Base-by-base conservation (phyloP, 768 basidiomycete species). In the Trichaptum fuscoviolaceum region DNA sequence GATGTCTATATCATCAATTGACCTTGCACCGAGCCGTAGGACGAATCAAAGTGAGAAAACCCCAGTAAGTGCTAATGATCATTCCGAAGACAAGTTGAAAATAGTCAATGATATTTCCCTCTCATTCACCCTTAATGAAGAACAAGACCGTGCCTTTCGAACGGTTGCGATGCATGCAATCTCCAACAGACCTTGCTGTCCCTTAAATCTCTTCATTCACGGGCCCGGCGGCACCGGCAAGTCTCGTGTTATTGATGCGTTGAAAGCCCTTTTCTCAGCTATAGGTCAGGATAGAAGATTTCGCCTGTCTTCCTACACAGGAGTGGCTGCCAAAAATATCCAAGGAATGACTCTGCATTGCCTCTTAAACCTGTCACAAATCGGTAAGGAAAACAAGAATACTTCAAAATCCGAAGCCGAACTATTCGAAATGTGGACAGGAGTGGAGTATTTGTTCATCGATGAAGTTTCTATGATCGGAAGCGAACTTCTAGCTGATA, bases 221-320 rank as follows among this genome's bases (percentile, higher is more conserved):
- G 81, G 81, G 0, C 65, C 80, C 1, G 80, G 77, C 7, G 81
- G 82, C 1, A 82, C 81, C 3, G 81, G 82, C 0, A 84, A 82
- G 71, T 78, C 77, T 0, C 64, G 73, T 20, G 77, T 82, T 0
- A 76, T 83, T 1, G 66, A 75, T 57, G 78, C 79, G 0, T 17
- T 82, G 0, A 70, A 69, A 24, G 71, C 73, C 1, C 78, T 77
- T 58, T 81, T 81, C 68, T 36, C 58, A 0, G 1, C 35, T 0
- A 17, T 67, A 9, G 62, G 68, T 0, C 67, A 81, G 58, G 17
- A 10, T 0, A 64, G 73, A 0, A 64, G 75, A 7, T 74, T 81
- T 30, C 65, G 75, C 0, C 64, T 79, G 0, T 60, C 73, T 12
- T 74, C 79, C 0, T 80, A 71, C 63, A 82, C 78, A 10, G 82